These are phyloP conservation scores for Thelonectria blattea DNA, from an alignment of 2,329 filamentous ascomycete genomes.

Conservation along the genomic window DNA sequence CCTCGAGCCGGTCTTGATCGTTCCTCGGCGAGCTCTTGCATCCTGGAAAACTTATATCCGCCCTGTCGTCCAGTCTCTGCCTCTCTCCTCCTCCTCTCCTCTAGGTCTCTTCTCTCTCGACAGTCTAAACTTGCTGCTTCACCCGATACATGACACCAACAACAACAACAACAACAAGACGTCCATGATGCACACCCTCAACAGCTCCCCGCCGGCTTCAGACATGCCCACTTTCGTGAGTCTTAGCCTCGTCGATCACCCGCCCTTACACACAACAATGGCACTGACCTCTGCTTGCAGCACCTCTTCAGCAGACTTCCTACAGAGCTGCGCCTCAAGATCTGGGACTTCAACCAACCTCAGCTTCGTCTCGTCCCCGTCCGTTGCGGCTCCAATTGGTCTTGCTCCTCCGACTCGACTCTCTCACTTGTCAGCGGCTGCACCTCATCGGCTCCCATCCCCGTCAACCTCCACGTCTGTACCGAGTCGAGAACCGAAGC, in stretches of 20 bases:
- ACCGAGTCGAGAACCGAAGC: constrained; percentile 54
- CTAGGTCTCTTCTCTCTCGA: background rate
- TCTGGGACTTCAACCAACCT: constrained; percentile 54
- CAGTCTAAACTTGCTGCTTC: background rate
- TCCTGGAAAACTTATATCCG: constrained; percentile 1
- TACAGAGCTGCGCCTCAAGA: constrained; percentile 53
- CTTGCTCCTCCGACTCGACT: constrained; percentile 23
- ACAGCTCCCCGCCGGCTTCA: constrained; percentile 6
- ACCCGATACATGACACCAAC: background rate
- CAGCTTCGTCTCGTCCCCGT: constrained; percentile 52
- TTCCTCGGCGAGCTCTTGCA: background rate
- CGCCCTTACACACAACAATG: constrained; percentile 9
- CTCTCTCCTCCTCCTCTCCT: background rate
- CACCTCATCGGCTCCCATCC: constrained; percentile 49
- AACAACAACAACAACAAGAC: background rate
- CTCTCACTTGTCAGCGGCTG: constrained; percentile 42
- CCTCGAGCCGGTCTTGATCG: constrained; percentile 15
- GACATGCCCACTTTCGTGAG: constrained; percentile 20
- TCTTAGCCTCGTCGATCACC: constrained; percentile 24
- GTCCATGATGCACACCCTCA: constrained; percentile 2
- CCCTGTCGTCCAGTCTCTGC: background rate
- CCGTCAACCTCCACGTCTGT: constrained; percentile 53
- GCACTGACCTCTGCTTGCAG: constrained; percentile 38
- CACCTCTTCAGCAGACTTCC: constrained; percentile 51
- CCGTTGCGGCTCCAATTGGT: constrained; percentile 45